These are phyloP conservation scores for Hippophae tibetana DNA, from an alignment of 306 rosid genomes.

Conservation along the genomic window DNA sequence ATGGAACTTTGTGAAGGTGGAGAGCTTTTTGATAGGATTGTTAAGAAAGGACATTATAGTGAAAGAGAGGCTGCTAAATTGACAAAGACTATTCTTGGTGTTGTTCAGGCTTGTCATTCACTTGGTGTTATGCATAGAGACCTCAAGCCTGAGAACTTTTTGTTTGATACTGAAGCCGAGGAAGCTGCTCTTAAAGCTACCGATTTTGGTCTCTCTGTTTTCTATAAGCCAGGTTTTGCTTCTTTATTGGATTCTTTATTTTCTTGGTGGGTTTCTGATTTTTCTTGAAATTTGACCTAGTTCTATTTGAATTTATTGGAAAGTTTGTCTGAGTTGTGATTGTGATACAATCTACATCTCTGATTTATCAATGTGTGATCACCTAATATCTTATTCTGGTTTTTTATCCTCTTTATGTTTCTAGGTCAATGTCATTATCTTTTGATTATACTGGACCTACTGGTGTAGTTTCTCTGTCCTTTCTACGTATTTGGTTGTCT, in stretches of 20 bases:
- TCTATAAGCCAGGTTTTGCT: conserved; percentile 32
- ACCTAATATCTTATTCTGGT: too few relatives aligned
- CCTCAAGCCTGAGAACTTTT: conserved; percentile 41
- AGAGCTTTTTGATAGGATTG: conserved; percentile 41
- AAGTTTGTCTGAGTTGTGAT: too few relatives aligned
- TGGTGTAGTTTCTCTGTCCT: too few relatives aligned
- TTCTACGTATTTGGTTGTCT: too few relatives aligned
- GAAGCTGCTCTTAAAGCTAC: conserved; percentile 42
- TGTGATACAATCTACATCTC: too few relatives aligned
- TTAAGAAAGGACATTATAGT: conserved; percentile 33
- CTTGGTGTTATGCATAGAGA: conserved; percentile 43
- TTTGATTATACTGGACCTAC: too few relatives aligned
- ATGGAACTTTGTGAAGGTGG: conserved; percentile 44
- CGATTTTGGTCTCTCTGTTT: conserved; percentile 45
- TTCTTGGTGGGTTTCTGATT: background rate
- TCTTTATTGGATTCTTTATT: background rate
- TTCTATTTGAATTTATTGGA: too few relatives aligned
- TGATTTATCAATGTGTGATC: too few relatives aligned
- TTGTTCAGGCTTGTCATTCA: conserved; percentile 35
- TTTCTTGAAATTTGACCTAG: background rate
- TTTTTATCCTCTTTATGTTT: too few relatives aligned
- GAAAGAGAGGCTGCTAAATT: conserved; percentile 41
- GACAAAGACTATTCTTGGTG: conserved; percentile 28
- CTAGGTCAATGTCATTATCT: too few relatives aligned
- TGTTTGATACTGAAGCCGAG: conserved; percentile 25